Evolutionary conservation across 208 protist species (phyloP).

Genomic region (Strigomonas culicis): DNA sequence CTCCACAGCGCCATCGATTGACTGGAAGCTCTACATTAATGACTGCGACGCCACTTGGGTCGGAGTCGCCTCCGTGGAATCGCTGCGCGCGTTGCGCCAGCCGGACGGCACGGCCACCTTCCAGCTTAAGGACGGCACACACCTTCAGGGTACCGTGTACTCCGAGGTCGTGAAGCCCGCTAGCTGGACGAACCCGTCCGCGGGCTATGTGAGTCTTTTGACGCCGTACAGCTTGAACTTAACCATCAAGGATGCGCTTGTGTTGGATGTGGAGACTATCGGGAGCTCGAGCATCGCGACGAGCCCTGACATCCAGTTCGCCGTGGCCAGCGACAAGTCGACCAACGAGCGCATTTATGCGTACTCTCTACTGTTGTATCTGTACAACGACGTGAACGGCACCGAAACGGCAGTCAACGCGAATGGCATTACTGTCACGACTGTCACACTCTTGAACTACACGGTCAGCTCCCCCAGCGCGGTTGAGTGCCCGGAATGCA

Average conservation of each 20-base stretch:
- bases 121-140: slow-evolving; percentile 33
- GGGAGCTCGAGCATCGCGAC: slow-evolving; percentile 15
- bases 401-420: slow-evolving; percentile 31
- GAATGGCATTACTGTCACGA: slow-evolving; percentile 20
- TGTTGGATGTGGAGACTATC: slow-evolving; percentile 25
- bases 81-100: slow-evolving; percentile 59
- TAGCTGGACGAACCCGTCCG: slow-evolving; percentile 36
- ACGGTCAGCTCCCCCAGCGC: slow-evolving; percentile 54
- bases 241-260: slow-evolving; percentile 53
- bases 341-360: slow-evolving; percentile 73
- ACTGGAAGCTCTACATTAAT: slow-evolving; percentile 82
- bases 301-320: slow-evolving; percentile 56
- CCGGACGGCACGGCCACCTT: slow-evolving; percentile 60
- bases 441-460: slow-evolving; percentile 39
- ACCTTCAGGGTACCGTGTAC: slow-evolving; percentile 74
- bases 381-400: slow-evolving; percentile 30
- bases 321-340: slow-evolving; percentile 24
- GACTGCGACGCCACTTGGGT: slow-evolving; percentile 86
- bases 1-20: slow-evolving; percentile 26
- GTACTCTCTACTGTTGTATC: slow-evolving; percentile 70
- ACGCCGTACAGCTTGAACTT: slow-evolving; percentile 43
- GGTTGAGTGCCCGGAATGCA: slow-evolving; percentile 67
- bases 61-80: slow-evolving; percentile 58
- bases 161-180: slow-evolving; percentile 72
- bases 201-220: slow-evolving; percentile 40